A percentile compares a stretch with the other conserved stretches of the same genome.
These are phyloP conservation scores for Aspergillus oerlinghausenensis DNA, from an alignment of 2,329 filamentous ascomycete genomes.

Conservation along the genomic window DNA sequence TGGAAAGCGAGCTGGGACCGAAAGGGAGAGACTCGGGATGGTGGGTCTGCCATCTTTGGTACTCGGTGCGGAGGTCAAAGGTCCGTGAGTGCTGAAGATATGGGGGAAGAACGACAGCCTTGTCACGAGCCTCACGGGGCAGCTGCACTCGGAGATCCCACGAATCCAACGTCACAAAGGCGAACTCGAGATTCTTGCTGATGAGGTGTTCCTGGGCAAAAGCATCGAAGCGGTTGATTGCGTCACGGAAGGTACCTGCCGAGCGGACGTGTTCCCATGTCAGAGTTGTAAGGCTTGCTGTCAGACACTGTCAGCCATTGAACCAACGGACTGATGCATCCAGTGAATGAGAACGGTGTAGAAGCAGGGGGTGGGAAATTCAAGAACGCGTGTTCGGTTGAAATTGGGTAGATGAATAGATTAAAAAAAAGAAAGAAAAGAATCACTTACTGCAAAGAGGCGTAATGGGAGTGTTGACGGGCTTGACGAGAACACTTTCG, in stretches of 20 bases:
- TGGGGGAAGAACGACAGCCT: conserved; percentile 90
- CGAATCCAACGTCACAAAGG: conserved; percentile 95
- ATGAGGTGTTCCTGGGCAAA: conserved; percentile 91
- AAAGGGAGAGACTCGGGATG: conserved; percentile 97
- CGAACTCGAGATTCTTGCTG: conserved; percentile 89
- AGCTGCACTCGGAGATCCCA: conserved; percentile 98
- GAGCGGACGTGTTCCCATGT: conserved; percentile 99
- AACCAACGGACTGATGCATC: conserved; percentile 19
- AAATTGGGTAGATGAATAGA: conserved; percentile 5
- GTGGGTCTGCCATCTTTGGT: conserved; percentile 97
- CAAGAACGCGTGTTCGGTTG: conserved; percentile 7
- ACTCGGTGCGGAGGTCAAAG: conserved; percentile 94
- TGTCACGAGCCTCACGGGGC: conserved; percentile 94
- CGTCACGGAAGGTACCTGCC: conserved; percentile 94
- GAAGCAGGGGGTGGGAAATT: conserved; percentile 1
- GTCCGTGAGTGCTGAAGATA: conserved; percentile 97
- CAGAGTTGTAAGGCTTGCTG: conserved; percentile 92
- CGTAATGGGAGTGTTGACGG: conserved; percentile 97
- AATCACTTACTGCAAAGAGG: conserved; percentile 88
- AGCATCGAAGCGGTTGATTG: conserved; percentile 87
- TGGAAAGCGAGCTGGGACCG: conserved; percentile 88
- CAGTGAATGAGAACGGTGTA: background rate
- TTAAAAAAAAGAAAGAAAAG: background rate
- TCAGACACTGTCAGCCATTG: conserved; percentile 26
- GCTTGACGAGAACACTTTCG: conserved; percentile 95